Evolutionary conservation across 208 protist genomes (phyloP), one percentile per base, ranked within the genome.

Genomic region (Trypanosoma grayi): DNA sequence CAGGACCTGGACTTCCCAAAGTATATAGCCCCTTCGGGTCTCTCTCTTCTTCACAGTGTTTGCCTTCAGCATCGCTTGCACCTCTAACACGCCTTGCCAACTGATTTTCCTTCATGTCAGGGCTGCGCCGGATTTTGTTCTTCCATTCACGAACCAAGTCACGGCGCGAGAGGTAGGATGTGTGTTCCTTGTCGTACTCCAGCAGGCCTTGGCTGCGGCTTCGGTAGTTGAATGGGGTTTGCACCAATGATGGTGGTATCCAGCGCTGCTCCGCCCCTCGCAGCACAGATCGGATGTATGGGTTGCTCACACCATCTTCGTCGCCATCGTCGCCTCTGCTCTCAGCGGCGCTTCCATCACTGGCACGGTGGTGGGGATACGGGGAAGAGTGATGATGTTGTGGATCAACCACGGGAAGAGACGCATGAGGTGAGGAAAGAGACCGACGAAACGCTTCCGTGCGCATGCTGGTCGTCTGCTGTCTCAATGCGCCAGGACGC

Each of bases 111-210:
- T 27, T 25, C 13, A 2, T 34, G 34, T 59, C 36, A n/a, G 22
- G 22, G 30, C 37, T 47, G 20, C 24, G 37, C 9, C n/a, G 34
- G 22, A 59, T 47, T 43, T 45, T 47, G 14, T 43, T 46, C 36
- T 59, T 59, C 37, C 37, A 47, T 28, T 59, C 37, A 14, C 54
- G 54, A 34, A 59, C 14, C n/a, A 59, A 43, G 8, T 59, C 54
- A 2, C 6, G 54, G 24, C 54, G 54, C 3, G 54, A 34, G 34
- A 59, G 37, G 24, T 59, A 47, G 25, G 54, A 28, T 36, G 39
- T 20, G 16, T 1, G 20, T 43, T 44, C 39, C 20, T 4, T 25
- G 25, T 16, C 4, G 54, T 47, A 44, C 20, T 59, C 14, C 7
- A 34, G 14, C 10, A 46, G 37, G 20, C 39, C 47, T 27, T 43